Percentiles rank a stretch among this genome's conserved stretches.
Evolutionary conservation across 1,139 yeast species (phyloP).

Genomic region (Casaregolazyma lundiana): DNA sequence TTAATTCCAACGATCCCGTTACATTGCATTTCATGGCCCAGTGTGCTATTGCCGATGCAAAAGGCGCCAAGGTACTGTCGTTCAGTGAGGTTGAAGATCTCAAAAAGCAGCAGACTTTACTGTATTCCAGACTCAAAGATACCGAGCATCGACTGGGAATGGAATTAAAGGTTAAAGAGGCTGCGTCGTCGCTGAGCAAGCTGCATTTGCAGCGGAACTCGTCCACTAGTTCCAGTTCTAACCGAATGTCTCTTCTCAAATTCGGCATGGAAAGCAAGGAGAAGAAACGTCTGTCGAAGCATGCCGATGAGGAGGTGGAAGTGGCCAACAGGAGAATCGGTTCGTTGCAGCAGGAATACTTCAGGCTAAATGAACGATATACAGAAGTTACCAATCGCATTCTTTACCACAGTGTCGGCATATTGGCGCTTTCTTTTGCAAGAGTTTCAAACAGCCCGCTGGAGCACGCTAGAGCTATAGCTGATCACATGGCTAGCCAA

Average conservation of each 20-base stretch:
- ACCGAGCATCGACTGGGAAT: slow-evolving; percentile 28
- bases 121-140: slow-evolving; percentile 27
- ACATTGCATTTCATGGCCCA: slow-evolving; percentile 28
- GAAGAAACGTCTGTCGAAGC: slow-evolving; percentile 29
- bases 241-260: slow-evolving; percentile 19
- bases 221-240: background rate
- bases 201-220: slow-evolving; percentile 19
- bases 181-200: slow-evolving; percentile 31
- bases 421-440: slow-evolving; percentile 26
- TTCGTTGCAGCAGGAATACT: slow-evolving; percentile 22
- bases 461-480: background rate
- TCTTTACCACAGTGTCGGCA: slow-evolving; percentile 32
- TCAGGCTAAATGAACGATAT: slow-evolving; percentile 22
- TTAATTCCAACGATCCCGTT: slow-evolving; percentile 26
- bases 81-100: slow-evolving; percentile 31
- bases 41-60: slow-evolving; percentile 31
- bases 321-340: slow-evolving; percentile 26
- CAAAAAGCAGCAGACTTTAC: slow-evolving; percentile 24
- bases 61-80: slow-evolving; percentile 29
- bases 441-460: background rate
- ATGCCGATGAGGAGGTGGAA: slow-evolving; percentile 34
- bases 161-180: slow-evolving; percentile 34
- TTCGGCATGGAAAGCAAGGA: slow-evolving; percentile 16
- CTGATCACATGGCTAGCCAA: slow-evolving; percentile 1
- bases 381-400: slow-evolving; percentile 23